phyloP scores from a whole-genome alignment of 176 grass and related monocot species.

The Avena sativa region DNA sequence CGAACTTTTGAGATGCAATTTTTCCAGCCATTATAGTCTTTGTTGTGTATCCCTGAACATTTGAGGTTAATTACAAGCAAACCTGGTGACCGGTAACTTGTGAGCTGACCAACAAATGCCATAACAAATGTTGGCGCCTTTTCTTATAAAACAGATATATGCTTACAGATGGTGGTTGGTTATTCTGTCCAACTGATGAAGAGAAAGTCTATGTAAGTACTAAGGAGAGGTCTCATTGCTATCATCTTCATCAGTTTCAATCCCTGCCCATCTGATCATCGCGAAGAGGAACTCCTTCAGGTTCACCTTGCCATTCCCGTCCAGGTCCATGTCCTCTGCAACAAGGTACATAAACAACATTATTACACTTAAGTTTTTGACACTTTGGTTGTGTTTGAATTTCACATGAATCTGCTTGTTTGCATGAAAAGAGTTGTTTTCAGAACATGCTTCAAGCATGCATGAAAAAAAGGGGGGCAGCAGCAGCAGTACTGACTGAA shows the following conservation, averaged over 20 bases:
- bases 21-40: background rate
- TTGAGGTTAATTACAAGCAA: background rate
- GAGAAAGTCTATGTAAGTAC: background rate
- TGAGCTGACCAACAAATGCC: background rate
- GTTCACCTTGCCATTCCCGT: conserved; percentile 71
- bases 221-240: conserved; percentile 37
- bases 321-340: conserved; percentile 84
- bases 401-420: background rate
- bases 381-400: background rate
- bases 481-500: conserved; percentile 59
- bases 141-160: background rate
- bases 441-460: background rate
- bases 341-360: background rate
- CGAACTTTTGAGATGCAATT: no score
- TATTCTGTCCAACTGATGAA: background rate
- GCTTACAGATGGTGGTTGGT: background rate
- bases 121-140: background rate
- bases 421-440: background rate
- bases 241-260: conserved; percentile 52
- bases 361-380: background rate
- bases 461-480: background rate
- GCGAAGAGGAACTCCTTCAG: conserved; percentile 79
- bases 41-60: conserved; percentile 3
- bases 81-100: background rate
- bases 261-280: conserved; percentile 68